Percentiles rank a stretch among this genome's conserved stretches.
These are phyloP conservation scores for Sphaerobolus stellatus DNA, from an alignment of 1,284 basidiomycete genomes.

Conservation along the genomic window DNA sequence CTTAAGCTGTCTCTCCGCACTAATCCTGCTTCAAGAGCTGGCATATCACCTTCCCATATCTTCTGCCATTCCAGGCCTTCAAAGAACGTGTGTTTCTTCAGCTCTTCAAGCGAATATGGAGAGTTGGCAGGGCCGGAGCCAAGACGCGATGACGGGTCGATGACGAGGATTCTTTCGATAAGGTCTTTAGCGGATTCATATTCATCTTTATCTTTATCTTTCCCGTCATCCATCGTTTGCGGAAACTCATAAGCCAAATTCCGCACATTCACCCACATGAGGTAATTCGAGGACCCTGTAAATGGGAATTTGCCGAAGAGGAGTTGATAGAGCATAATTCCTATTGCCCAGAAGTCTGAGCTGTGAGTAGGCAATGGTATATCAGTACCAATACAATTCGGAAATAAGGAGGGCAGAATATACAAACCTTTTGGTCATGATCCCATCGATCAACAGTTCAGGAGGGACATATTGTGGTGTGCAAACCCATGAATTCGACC, in stretches of 20 bases:
- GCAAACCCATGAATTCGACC: slow-evolving; percentile 87
- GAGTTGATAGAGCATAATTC: slow-evolving; percentile 97
- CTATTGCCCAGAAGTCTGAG: slow-evolving; percentile 97
- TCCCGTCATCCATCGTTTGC: slow-evolving; percentile 69
- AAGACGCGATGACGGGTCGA: slow-evolving; percentile 69
- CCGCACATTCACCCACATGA: slow-evolving; percentile 81
- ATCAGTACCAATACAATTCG: too few relatives aligned
- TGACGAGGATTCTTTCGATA: slow-evolving; percentile 61
- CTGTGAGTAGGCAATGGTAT: slow-evolving; percentile 48
- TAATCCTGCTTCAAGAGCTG: slow-evolving; percentile 44
- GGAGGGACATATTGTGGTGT: slow-evolving; percentile 96
- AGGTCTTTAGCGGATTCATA: slow-evolving; percentile 67
- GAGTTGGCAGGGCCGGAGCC: slow-evolving; percentile 58
- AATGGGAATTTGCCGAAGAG: slow-evolving; percentile 93
- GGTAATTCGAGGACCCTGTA: slow-evolving; percentile 80
- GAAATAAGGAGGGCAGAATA: too few relatives aligned
- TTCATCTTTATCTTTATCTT: too few relatives aligned
- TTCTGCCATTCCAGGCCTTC: slow-evolving; percentile 63
- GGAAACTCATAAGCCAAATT: slow-evolving; percentile 72
- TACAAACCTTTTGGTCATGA: slow-evolving; percentile 73
- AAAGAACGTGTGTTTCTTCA: slow-evolving; percentile 81
- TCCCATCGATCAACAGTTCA: slow-evolving; percentile 80
- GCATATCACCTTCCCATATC: slow-evolving; percentile 71
- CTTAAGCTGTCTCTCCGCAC: slow-evolving; percentile 47
- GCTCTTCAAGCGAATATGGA: slow-evolving; percentile 50